phyloP scores from a whole-genome alignment of 345 rosid species.

The Syzygium jambos region DNA sequence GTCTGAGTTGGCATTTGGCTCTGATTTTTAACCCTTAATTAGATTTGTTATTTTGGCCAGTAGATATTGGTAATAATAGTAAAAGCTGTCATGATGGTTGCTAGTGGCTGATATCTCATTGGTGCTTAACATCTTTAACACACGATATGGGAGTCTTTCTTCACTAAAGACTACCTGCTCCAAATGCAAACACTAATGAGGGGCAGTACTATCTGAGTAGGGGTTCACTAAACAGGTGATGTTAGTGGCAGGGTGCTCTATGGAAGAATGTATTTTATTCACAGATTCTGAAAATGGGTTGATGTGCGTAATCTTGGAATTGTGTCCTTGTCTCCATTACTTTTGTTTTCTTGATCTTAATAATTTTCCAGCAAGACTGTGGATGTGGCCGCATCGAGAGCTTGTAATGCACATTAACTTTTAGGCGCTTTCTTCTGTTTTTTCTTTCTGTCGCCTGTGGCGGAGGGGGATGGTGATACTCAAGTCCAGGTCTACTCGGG shows the following conservation, averaged over 20 bases:
- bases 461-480: background rate
- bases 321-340: background rate
- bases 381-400: background rate
- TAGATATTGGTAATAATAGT: background rate
- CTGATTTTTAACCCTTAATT: background rate
- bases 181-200: background rate
- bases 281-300: background rate
- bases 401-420: background rate
- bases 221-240: background rate
- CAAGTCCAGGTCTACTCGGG: background rate
- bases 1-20: background rate
- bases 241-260: background rate
- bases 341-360: background rate
- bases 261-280: background rate
- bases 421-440: background rate
- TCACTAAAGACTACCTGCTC: background rate
- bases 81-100: background rate
- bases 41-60: background rate
- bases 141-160: background rate
- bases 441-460: background rate
- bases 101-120: background rate
- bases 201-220: background rate
- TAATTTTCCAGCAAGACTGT: background rate
- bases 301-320: background rate
- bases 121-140: background rate